Evolutionary conservation across 169 alveolate species (phyloP).

Genomic region (Plasmodium fragile): DNA sequence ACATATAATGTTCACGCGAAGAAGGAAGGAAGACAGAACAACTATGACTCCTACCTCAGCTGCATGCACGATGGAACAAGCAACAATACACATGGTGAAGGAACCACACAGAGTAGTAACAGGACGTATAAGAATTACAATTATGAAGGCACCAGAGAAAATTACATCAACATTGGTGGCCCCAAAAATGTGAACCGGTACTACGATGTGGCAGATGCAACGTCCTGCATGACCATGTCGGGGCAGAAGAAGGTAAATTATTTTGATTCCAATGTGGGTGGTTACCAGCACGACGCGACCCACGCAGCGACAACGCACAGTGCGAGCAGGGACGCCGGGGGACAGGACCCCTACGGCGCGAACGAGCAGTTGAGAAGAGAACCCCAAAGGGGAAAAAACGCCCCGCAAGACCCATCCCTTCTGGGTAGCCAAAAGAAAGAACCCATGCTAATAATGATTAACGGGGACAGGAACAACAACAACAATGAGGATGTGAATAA

Average conservation of each 20-base stretch:
- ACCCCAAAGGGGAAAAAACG: background rate
- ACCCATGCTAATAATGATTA: background rate
- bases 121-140: background rate
- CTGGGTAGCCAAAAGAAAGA: background rate
- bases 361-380: background rate
- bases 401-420: background rate
- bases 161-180: background rate
- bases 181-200: constrained; percentile 2
- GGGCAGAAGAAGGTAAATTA: background rate
- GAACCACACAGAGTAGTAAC: background rate
- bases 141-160: background rate
- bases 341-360: background rate
- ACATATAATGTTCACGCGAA: background rate
- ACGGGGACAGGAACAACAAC: background rate
- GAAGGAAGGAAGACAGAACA: constrained; percentile 26
- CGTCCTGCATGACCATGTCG: background rate
- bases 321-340: background rate
- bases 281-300: background rate
- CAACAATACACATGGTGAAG: background rate
- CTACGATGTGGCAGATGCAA: background rate
- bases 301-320: background rate
- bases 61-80: constrained; percentile 7
- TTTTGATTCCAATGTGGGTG: background rate
- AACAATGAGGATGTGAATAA: background rate
- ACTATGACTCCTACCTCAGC: constrained; percentile 16